A percentile compares a stretch with the other conserved stretches of the same genome.
phyloP scores from a whole-genome alignment of 768 basidiomycete genomes.

The Psilocybe tampanensis region DNA sequence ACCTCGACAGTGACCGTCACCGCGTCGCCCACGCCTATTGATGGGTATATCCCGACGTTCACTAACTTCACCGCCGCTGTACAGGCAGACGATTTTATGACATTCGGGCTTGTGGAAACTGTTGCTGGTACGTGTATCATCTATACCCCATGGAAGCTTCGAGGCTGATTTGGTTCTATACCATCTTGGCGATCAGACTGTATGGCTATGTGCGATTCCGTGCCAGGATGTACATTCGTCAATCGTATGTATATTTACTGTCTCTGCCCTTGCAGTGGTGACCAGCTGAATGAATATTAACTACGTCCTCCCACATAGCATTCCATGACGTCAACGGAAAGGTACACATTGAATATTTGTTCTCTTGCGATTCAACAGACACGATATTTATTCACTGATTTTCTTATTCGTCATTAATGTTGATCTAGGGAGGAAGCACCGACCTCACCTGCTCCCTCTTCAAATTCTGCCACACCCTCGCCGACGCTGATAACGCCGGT shows the following conservation, averaged over 20 bases:
- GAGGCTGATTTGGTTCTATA: too few relatives aligned
- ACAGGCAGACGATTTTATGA: constrained; percentile 32
- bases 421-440: constrained; percentile 35
- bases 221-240: constrained; percentile 31
- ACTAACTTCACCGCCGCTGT: constrained; percentile 31
- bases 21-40: constrained; percentile 19
- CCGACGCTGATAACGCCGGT: constrained; percentile 31
- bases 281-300: too few relatives aligned
- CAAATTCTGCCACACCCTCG: constrained; percentile 27
- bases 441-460: constrained; percentile 38
- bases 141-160: too few relatives aligned
- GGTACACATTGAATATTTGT: constrained; percentile 19
- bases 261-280: too few relatives aligned
- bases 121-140: too few relatives aligned
- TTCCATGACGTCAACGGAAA: constrained; percentile 41
- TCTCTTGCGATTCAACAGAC: too few relatives aligned
- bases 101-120: too few relatives aligned
- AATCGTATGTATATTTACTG: constrained; percentile 28
- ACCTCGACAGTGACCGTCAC: constrained; percentile 12
- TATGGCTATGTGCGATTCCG: constrained; percentile 32
- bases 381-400: too few relatives aligned
- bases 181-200: too few relatives aligned
- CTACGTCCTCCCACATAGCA: constrained; percentile 25
- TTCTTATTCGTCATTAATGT: too few relatives aligned
- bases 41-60: constrained; percentile 28